Evolutionary conservation across 129 eudicot species (phyloP).

Genomic region (Sambucus nigra): DNA sequence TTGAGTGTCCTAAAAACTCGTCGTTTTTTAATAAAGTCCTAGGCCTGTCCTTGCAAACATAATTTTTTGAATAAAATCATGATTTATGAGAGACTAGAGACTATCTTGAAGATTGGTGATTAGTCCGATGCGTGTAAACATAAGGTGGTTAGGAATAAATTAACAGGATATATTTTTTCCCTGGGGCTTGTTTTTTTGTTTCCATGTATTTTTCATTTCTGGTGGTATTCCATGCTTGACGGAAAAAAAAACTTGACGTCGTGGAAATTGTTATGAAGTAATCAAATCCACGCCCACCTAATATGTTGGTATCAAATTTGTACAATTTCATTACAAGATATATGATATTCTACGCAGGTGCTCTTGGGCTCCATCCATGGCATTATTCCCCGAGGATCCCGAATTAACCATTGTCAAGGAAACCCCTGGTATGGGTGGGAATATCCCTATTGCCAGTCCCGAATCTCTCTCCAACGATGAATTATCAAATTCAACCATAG

Average conservation of each 20-base stretch:
- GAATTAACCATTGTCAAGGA: constrained; percentile 45
- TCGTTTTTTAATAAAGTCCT: too few species aligned
- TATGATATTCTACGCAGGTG: constrained; percentile 37
- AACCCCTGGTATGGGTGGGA: constrained; percentile 30
- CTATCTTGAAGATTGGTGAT: too few species aligned
- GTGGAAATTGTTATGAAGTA: background rate
- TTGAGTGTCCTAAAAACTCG: too few species aligned
- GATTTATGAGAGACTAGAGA: too few species aligned
- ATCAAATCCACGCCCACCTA: background rate
- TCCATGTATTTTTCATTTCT: background rate
- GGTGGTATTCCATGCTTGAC: too few species aligned
- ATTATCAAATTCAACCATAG: constrained; percentile 31
- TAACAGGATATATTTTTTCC: too few species aligned
- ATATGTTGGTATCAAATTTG: background rate
- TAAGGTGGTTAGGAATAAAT: too few species aligned
- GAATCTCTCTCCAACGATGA: constrained; percentile 37
- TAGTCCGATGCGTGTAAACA: too few species aligned
- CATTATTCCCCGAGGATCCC: constrained; percentile 24
- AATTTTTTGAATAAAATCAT: too few species aligned
- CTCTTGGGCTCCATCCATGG: constrained; percentile 21
- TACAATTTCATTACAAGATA: too few species aligned
- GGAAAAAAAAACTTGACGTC: too few species aligned
- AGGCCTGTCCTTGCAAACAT: too few species aligned
- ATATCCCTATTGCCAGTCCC: constrained; percentile 11
- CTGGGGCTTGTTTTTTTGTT: background rate